These are phyloP conservation scores for Diaporthe vexans DNA, from an alignment of 2,329 filamentous ascomycete genomes.

Conservation along the genomic window DNA sequence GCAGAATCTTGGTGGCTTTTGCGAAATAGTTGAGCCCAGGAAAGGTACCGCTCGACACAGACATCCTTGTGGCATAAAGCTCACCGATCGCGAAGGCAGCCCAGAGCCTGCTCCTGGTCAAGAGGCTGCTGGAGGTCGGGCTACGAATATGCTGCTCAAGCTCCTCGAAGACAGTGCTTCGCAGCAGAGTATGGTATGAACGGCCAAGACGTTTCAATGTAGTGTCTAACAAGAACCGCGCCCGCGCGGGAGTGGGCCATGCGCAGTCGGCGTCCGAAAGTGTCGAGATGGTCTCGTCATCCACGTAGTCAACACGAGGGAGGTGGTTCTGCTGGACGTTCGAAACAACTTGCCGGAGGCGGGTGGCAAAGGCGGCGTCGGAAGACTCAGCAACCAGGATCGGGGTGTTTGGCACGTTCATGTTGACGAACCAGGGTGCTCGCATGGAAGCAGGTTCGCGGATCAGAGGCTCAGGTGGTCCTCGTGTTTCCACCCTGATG, in stretches of 20 bases:
- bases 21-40: constrained; percentile 6
- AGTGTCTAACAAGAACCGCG: background rate
- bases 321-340: constrained; percentile 5
- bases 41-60: background rate
- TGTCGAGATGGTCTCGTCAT: background rate
- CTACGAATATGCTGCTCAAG: constrained; percentile 6
- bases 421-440: constrained; percentile 12
- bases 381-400: constrained; percentile 18
- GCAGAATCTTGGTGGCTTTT: constrained; percentile 2
- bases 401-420: background rate
- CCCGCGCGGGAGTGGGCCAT: constrained; percentile 6
- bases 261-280: constrained; percentile 1
- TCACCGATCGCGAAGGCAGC: constrained; percentile 2
- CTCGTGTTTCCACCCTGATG: background rate
- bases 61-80: constrained; percentile 13
- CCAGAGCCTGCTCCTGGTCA: constrained; percentile 17
- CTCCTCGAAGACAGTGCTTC: background rate
- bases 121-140: background rate
- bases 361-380: constrained; percentile 2
- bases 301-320: background rate
- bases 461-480: background rate
- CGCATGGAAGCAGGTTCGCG: constrained; percentile 11
- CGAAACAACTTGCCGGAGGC: background rate
- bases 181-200: background rate
- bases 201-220: constrained; percentile 9